Conservation (phyloP, 106 monocot genomes). For the Dioscorea alata region DNA sequence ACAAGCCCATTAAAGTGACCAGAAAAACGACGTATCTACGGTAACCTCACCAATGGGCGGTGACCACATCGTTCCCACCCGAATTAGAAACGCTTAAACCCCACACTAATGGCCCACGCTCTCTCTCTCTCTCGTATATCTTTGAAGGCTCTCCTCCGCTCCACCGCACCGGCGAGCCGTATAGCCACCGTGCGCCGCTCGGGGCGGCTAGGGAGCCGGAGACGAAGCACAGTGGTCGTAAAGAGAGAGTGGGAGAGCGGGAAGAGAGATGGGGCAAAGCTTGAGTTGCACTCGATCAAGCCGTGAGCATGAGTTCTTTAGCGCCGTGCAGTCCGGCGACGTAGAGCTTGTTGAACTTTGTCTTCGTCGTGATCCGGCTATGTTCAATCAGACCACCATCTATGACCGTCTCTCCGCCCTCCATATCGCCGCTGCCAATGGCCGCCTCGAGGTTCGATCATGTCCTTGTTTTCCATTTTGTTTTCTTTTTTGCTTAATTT, state of each 20-base stretch:
- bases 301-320: conserved; percentile 62
- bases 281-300: conserved; percentile 54
- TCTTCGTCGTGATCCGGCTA: conserved; percentile 27
- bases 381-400: conserved; percentile 38
- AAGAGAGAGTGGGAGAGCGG: background rate
- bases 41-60: too few relatives aligned
- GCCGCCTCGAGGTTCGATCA: conserved; percentile 52
- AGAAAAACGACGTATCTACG: too few relatives aligned
- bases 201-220: too few relatives aligned
- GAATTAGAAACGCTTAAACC: too few relatives aligned
- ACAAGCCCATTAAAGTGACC: too few relatives aligned
- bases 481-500: background rate
- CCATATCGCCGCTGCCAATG: conserved; percentile 88
- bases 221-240: too few relatives aligned
- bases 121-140: too few relatives aligned
- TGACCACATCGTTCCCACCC: too few relatives aligned
- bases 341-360: conserved; percentile 20
- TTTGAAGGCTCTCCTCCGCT: too few relatives aligned
- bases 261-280: conserved; percentile 56
- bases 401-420: conserved; percentile 81
- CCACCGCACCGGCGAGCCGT: too few relatives aligned
- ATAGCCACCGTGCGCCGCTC: too few relatives aligned
- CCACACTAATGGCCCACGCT: too few relatives aligned
- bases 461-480: background rate
- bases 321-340: conserved; percentile 63